Base-by-base conservation (phyloP, 2,329 filamentous ascomycete species). In the Rutstroemia sp. region DNA sequence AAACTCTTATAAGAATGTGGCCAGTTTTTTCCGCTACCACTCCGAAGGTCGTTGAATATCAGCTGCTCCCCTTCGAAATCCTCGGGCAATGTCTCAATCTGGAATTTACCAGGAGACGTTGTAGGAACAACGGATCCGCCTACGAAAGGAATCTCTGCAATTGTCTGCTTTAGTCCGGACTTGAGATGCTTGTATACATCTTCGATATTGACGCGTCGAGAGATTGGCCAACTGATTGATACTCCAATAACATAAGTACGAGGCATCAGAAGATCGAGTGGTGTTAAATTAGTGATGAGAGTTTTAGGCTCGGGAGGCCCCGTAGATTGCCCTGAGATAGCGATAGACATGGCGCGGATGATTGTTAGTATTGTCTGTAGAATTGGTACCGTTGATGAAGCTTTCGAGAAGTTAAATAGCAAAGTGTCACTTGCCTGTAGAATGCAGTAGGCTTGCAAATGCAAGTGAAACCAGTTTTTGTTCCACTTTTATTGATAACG, bases 181-280 rank as follows among this genome's bases (percentile, higher is more conserved):
- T 50, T 48, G 16, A 54, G 17, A 34, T 30, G 39, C 2, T 39
- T 48, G 19, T 53, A 19, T n/a, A 53, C 21, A 48, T 53, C 51
- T 16, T 53, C 42, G 23, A 53, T 27, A 7, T 53, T 48, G 10
- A 27, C 34, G n/a, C 51, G 51, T 21, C 51, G 51, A 23, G 51
- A 53, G 10, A 53, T 27, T 39, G 42, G 51, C 51, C 51, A 53
- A 3, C 5, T 16, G n/a, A 0, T 0, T 4, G 45, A 48, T 9
- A 17, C 2, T 16, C 51, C n/a, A 30, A 53, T 53, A 1, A 47
- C 51, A 53, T 53, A 53, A 27, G 27, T 39, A 23, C 19, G 51
- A 25, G 51, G 51, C 42, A 53, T 53, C 14, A 53, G 30, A 25
- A 17, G 51, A 39, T 53, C 51, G 21, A 53, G 42, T 27, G 51